Base-by-base conservation (phyloP, 306 rosid genomes). In the Echinosophora koreensis region DNA sequence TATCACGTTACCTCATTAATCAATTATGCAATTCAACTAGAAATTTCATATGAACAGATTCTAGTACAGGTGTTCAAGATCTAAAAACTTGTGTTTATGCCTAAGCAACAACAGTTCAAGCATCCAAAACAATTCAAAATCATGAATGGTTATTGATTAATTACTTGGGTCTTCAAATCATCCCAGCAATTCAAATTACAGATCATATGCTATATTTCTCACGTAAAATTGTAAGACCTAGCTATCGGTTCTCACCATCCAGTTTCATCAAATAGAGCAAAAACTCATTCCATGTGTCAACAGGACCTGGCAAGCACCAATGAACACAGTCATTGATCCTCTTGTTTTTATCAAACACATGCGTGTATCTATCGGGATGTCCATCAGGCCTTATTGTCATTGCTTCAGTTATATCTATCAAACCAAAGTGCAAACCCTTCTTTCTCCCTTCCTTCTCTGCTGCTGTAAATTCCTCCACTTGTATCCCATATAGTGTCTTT, bases 221-320 rank as follows among this genome's bases (percentile, higher is more conserved):
- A 46, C 55, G 4, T 27, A 4, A 69, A 57, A 76, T 42, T 42
- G 34, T 35, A 57, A 14, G 13, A 63, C 27, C 5, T 42, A 22
- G 22, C 22, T 22, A 57, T 66, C 57, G 57, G 6, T 39, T 39
- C 44, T 39, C 44, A 39, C 27, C 64, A 27, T 28, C 16, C 30
- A 55, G 64, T 69, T 62, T 90, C 83, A 92, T 82, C 69, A 84
- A 56, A 81, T 84, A 74, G 62, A 92, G 76, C 78, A 95, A 83
- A 72, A 95, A 16, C 83, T 92, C 97, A 82, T 95, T 95, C 92
- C 93, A 90, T 0, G 96, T 86, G 55, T 95, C 98, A 83, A 95
- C 65, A 30, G 98, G 98, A 1, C 98, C 99, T 0, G 99, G 99
- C 88, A 89, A 49, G 54, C 99, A 95, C 99, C 99, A 95, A 71